Base-by-base conservation (phyloP, 1,139 yeast species). In the Geotrichum fermentans region DNA sequence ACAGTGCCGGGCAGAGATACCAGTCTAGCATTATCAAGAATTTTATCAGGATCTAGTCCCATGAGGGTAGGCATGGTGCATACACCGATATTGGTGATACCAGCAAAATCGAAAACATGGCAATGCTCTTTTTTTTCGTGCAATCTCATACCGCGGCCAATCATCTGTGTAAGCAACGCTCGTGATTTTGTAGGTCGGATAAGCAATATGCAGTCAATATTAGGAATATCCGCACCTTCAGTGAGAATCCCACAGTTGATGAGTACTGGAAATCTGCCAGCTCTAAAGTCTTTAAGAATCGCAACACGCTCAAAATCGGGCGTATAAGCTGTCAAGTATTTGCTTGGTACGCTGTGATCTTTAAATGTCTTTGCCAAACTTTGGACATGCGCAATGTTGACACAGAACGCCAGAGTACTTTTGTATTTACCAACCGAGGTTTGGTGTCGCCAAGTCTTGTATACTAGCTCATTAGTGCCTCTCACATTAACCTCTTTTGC, bases 191-290 rank as follows among this genome's bases (percentile, higher is more conserved):
- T 86, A 0, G 97, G 97, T 37, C 97, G 70, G 3, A 88, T 85
- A 30, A 90, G 68, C 43, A 90, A 71, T 7, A 90, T 69, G 24
- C 89, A 82, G 62, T 90, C 97, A 51, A 90, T 84, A 55, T 83
- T 82, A 1, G 97, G 97, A 20, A 90, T 82, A 67, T 90, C 97
- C 0, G 97, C 88, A 0, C 98, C 98, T 65, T 92, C 98, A 0
- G 96, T 90, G 58, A 90, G 83, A 2, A 90, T 88, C 21, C 84
- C 88, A 61, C 96, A 95, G 61, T 92, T 92, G 65, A 94, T 77
- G 26, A 90, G 67, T 0, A 92, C 95, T 2, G 83, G 79, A 24
- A 86, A 73, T 16, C 73, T 61, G 0, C 95, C 90, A 1, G 66
- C 58, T 53, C 73, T 75, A 61, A 90, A 90, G 41, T 77, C 82